Evolutionary conservation across 306 rosid species (phyloP).

Genomic region (Cicer judaicum): DNA sequence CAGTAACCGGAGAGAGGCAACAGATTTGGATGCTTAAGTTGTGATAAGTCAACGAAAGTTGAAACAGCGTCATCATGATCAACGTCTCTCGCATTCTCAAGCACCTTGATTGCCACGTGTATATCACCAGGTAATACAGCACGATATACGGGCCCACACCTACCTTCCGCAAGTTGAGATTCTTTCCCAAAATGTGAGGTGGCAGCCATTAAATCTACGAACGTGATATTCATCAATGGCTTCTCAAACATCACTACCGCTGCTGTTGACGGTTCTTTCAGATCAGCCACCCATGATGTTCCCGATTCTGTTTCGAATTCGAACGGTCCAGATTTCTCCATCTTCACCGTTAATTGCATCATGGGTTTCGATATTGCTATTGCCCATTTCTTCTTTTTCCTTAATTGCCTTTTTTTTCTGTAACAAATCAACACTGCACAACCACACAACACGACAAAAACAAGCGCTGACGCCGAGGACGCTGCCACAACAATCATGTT

Average conservation of each 20-base stretch:
- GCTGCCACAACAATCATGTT: conserved; percentile 39
- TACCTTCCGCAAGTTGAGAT: conserved; percentile 84
- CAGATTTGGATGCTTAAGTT: conserved; percentile 80
- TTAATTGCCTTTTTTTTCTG: conserved; percentile 55
- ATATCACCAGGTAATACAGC: conserved; percentile 85
- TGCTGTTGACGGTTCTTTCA: conserved; percentile 82
- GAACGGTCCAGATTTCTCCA: conserved; percentile 92
- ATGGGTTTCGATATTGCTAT: conserved; percentile 89
- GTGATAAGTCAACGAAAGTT: conserved; percentile 63
- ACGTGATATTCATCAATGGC: conserved; percentile 80
- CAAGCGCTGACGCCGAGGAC: conserved; percentile 47
- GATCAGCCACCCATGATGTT: conserved; percentile 85
- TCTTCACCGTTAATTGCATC: conserved; percentile 56
- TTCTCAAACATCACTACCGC: conserved; percentile 93
- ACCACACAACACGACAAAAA: conserved; percentile 39
- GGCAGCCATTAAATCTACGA: conserved; percentile 86
- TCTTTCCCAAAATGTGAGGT: conserved; percentile 97
- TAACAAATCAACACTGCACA: conserved; percentile 34
- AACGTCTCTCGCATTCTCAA: conserved; percentile 74
- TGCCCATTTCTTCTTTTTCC: conserved; percentile 78
- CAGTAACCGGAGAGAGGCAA: conserved; percentile 92
- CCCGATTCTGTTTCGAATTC: conserved; percentile 91
- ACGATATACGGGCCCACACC: conserved; percentile 93
- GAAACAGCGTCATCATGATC: conserved; percentile 62
- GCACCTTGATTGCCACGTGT: conserved; percentile 93